Evolutionary conservation across 2,329 filamentous ascomycete genomes (phyloP).

Genomic region (Diaporthe sp.): DNA sequence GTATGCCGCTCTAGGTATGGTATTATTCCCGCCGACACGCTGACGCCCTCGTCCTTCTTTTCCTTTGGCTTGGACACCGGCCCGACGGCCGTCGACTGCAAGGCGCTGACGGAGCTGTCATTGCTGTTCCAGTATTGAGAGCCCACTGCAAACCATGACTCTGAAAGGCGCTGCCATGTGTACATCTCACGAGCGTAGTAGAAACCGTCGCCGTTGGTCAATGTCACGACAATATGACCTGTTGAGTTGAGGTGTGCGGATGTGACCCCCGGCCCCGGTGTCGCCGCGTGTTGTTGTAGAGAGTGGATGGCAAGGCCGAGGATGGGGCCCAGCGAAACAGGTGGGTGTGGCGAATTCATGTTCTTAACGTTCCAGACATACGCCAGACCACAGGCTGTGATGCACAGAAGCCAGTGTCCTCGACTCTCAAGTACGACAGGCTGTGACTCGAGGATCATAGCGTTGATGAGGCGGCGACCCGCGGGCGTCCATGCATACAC

Average conservation of each 20-base stretch:
- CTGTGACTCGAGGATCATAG: conserved; percentile 89
- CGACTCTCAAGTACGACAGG: conserved; percentile 93
- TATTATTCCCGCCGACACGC: conserved; percentile 90
- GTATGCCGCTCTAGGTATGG: conserved; percentile 94
- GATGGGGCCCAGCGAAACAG: conserved; percentile 87
- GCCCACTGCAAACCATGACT: conserved; percentile 97
- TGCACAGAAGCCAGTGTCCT: conserved; percentile 88
- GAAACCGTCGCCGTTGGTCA: conserved; percentile 95
- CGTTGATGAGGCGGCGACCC: conserved; percentile 85
- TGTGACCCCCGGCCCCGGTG: conserved; percentile 84
- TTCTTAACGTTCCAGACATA: conserved; percentile 94
- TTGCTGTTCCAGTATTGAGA: conserved; percentile 99
- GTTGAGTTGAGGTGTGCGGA: conserved; percentile 91
- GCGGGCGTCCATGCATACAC: conserved; percentile 93
- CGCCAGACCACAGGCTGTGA: conserved; percentile 88
- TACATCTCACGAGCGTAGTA: conserved; percentile 88
- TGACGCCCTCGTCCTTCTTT: conserved; percentile 57
- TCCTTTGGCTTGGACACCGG: conserved; percentile 61
- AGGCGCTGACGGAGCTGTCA: conserved; percentile 85
- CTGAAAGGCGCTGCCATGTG: conserved; percentile 94
- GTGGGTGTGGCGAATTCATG: conserved; percentile 86
- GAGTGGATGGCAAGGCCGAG: conserved; percentile 87
- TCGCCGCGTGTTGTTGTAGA: conserved; percentile 79
- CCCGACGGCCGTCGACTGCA: conserved; percentile 78
- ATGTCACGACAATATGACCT: conserved; percentile 86